These are phyloP conservation scores for Oryza rufipogon DNA, from an alignment of 176 grass and related monocot genomes.

Conservation along the genomic window DNA sequence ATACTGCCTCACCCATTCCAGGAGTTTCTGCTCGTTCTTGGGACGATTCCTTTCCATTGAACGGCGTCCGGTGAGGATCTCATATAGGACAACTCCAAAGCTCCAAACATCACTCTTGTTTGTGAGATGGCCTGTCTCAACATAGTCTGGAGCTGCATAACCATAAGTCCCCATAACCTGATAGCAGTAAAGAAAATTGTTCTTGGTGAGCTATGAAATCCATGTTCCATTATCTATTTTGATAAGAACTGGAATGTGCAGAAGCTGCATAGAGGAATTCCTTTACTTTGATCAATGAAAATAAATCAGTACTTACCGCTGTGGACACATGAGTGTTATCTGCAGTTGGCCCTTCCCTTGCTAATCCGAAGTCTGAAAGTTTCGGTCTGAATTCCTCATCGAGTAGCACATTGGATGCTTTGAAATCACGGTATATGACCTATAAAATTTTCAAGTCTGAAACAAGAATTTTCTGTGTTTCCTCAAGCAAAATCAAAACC, in stretches of 20 bases:
- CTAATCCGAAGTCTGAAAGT: constrained; percentile 81
- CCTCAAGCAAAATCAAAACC: constrained; percentile 11
- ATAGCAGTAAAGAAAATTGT: constrained; percentile 6
- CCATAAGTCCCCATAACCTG: constrained; percentile 78
- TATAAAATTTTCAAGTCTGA: constrained; percentile 3
- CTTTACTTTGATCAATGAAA: neutral
- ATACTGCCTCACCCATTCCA: constrained; percentile 77
- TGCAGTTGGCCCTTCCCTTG: constrained; percentile 68
- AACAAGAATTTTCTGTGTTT: neutral
- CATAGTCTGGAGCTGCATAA: constrained; percentile 74
- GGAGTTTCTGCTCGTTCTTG: constrained; percentile 63
- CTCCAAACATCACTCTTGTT: constrained; percentile 81
- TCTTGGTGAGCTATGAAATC: neutral
- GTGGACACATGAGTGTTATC: constrained; percentile 72
- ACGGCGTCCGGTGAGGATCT: constrained; percentile 70
- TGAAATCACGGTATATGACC: constrained; percentile 87
- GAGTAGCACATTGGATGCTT: constrained; percentile 75
- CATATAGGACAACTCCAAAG: constrained; percentile 72
- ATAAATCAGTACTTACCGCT: constrained; percentile 46
- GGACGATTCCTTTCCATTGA: constrained; percentile 62
- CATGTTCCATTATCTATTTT: neutral
- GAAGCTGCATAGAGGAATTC: neutral
- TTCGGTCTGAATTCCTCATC: constrained; percentile 77
- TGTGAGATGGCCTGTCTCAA: constrained; percentile 79
- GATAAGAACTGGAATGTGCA: neutral